Evolutionary conservation across 2,329 filamentous ascomycete genomes (phyloP), one percentile per base, ranked within the genome.

Genomic region (Penicillium sp.): DNA sequence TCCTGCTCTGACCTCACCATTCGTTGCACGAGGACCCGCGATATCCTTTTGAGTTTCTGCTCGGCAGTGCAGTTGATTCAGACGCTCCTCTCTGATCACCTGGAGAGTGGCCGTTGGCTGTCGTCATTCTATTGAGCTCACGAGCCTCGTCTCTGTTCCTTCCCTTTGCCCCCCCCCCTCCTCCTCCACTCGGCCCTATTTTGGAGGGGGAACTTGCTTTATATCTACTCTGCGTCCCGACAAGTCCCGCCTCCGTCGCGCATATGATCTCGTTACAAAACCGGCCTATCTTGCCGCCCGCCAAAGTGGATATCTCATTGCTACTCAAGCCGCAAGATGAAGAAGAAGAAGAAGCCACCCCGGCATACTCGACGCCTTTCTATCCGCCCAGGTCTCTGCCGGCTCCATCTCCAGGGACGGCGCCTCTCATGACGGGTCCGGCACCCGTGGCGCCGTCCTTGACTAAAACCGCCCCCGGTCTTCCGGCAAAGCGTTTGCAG

Each of bases 251-350:
- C 51, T 57, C 58, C 64, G 61, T 65, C 65, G 66, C 67, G 67
- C 67, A 68, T 70, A 71, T 71, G 68, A 68, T 71, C 65, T 65
- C 67, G 65, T 65, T 70, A 71, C 68, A 67, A 65, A 67, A 68
- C 54, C 67, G 63, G 54, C 59, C 61, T 59, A 62, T 66, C 59
- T 59, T 69, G 60, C 67, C 68, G 58, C 61, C 68, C 81, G 82
- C 78, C 83, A 91, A 79, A 81, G 86, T 95, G 90, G 90, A 95
- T 91, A 95, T 95, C 87, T 83, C 88, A 74, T 85, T 87, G 61
- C 82, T 95, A 60, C 81, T 95, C 73, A 88, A 91, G 80, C 81
- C 79, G 55, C 66, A 71, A 63, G 65, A 67, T 69, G 65, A 71
- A 56, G 66, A 23, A 23, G 20, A 23, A 23, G 20, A 67, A 56